Base-by-base conservation (phyloP, 169 alveolate species). In the Babesia bigemina region DNA sequence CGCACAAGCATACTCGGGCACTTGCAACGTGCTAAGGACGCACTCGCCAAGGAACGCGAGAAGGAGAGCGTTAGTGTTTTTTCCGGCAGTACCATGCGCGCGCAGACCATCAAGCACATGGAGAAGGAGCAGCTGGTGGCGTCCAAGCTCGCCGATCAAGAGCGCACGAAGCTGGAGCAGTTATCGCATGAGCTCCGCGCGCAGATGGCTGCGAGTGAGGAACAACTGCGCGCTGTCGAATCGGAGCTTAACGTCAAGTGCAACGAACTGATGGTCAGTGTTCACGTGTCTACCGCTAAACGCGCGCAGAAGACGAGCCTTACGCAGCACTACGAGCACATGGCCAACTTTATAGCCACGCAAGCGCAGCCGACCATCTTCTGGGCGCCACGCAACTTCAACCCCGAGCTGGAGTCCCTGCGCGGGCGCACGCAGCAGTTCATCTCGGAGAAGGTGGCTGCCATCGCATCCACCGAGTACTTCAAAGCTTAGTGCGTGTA, bases 321-420 rank as follows among this genome's bases (percentile, higher is more conserved):
- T 76, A 75, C 72, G 47, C 74, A 59, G 42, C 93, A 88, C 70
- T 88, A 88, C 60, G 88, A 81, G 42, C 70, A 73, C 63, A 88
- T 88, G 93, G 44, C 76, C 28, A 85, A 85, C 72, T 88, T 84
- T 63, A 88, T 88, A 33, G 90, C 92, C 59, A 88, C 93, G 36
- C 67, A 78, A 58, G 79, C 91, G 7, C 85, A 78, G 49, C 93
- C 93, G 17, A 88, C 92, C 24, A 75, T 88, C 29, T 88, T 84
- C 63, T 88, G 93, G 93, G 67, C 75, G 21, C 93, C 93, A n/a
- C 52, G 79, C n/a, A 79, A 79, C 55, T 84, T 70, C 63, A 81
- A 84, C 63, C 67, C 74, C 26, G 85, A 76, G 29, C 82, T 84
- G 28, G 79, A 75, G 53, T 55, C 85, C 17, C 71, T 88, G 48